These are phyloP conservation scores for Diddensiella caesifluorescens DNA, from an alignment of 805 yeast genomes.

Conservation along the genomic window DNA sequence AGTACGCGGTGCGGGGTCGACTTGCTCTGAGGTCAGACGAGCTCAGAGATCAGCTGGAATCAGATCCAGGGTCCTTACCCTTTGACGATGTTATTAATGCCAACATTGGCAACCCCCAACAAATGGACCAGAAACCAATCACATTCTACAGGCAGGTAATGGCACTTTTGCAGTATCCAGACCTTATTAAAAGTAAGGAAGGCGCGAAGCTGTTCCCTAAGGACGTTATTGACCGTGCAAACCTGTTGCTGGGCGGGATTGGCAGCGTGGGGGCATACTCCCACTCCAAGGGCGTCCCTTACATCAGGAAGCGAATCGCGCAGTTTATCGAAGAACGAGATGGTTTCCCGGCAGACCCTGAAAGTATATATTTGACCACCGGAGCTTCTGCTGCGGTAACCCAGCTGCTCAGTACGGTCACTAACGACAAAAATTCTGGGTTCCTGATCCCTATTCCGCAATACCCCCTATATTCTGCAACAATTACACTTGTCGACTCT, in stretches of 20 bases:
- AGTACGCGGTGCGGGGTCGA: constrained; percentile 93
- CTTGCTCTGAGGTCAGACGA: constrained; percentile 94
- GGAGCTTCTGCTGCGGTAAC: constrained; percentile 97
- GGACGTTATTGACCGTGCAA: constrained; percentile 75
- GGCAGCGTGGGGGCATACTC: constrained; percentile 96
- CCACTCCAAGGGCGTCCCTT: constrained; percentile 79
- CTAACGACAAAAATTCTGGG: constrained; percentile 56
- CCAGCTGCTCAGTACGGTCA: constrained; percentile 63
- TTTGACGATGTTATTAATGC: constrained; percentile 77
- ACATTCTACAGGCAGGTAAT: constrained; percentile 93
- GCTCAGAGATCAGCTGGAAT: constrained; percentile 50
- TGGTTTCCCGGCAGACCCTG: constrained; percentile 60
- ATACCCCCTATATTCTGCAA: constrained; percentile 95
- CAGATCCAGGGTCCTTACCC: constrained; percentile 60
- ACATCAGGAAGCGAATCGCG: constrained; percentile 73
- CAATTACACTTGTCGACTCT: constrained; percentile 77
- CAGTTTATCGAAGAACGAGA: constrained; percentile 75
- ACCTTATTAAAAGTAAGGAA: constrained; percentile 41
- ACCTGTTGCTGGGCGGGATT: constrained; percentile 49
- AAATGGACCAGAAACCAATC: constrained; percentile 86
- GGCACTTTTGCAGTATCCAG: constrained; percentile 81
- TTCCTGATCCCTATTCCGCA: constrained; percentile 95
- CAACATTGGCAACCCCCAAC: constrained; percentile 98
- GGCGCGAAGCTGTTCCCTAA: constrained; percentile 39
- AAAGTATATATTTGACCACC: constrained; percentile 75